Base-by-base conservation (phyloP, 2,329 filamentous ascomycete species). In the Clarireedia paspali region DNA sequence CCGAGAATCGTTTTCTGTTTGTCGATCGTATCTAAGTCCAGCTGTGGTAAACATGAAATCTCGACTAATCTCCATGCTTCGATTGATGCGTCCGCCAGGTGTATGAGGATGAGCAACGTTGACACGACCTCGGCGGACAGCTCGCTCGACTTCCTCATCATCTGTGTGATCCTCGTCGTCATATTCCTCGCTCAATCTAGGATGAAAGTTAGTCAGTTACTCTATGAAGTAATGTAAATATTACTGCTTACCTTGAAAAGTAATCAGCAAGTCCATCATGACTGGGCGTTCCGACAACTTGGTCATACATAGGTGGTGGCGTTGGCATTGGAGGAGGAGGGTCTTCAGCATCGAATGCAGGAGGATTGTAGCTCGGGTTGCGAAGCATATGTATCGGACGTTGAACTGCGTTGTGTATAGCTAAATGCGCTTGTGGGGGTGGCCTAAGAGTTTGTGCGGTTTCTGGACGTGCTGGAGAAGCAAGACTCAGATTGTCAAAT, bases 291-390 rank as follows among this genome's bases (percentile, higher is more conserved):
- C 79, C 81, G 17, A 86, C 80, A 53, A 87, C 83, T 30, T 75
- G 77, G 52, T 85, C 81, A 64, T 89, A 89, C 46, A 82, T 77
- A 9, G 86, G 86, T 9, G 86, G 86, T 7, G 86, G 86, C 1
- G 85, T 88, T 56, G 84, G 74, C 38, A 88, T 72, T 2, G 84
- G 82, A 56, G 86, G 86, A 2, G 86, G 85, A 4, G 85, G 83
- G 17, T 82, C 76, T 47, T 87, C 81, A 17, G 85, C 84, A 58
- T 87, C 82, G 64, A 88, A 89, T 0, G 84, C 75, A 5, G 86
- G 86, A 14, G 86, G 86, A 50, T 85, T 85, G 69, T 84, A 88
- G 0, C 84, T 87, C 2, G 86, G 86, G 6, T 77, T 75, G 44
- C 86, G 80, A 27, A 89, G 72, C 27, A 89, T 75, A 68, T 89